Evolutionary conservation across 371 early-diverging fungal species (phyloP).

Genomic region (Dinochytrium kinnereticum): DNA sequence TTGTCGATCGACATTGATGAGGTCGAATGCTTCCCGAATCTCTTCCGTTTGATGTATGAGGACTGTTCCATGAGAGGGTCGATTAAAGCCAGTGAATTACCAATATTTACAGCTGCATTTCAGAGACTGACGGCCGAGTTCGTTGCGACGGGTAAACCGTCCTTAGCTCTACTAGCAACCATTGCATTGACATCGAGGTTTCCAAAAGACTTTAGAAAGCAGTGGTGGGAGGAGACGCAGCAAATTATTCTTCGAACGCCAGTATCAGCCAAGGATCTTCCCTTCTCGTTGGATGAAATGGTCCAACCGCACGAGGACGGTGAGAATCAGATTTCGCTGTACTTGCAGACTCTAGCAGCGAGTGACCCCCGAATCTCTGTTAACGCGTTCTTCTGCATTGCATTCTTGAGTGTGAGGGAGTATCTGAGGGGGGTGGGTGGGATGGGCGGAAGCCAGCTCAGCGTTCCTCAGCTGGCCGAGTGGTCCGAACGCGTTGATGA

Average conservation of each 20-base stretch:
- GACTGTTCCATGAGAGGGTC: neutral
- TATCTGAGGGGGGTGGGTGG: neutral
- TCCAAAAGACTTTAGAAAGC: neutral
- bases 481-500: too few relatives aligned
- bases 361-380: neutral
- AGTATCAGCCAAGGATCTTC: neutral
- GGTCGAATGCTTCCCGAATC: neutral
- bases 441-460: too few relatives aligned
- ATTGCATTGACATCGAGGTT: neutral
- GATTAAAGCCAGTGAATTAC: neutral
- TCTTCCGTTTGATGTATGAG: neutral
- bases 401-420: neutral
- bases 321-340: neutral
- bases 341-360: neutral
- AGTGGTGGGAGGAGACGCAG: conserved; percentile 10
- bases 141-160: neutral
- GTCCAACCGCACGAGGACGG: neutral
- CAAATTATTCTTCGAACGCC: neutral
- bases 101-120: neutral
- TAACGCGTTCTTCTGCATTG: neutral
- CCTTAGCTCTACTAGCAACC: neutral
- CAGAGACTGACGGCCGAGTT: conserved; percentile 1
- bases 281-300: neutral
- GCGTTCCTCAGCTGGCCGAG: too few relatives aligned
- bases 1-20: neutral